Percentiles rank a stretch among this genome's conserved stretches.
phyloP scores from a whole-genome alignment of 306 rosid genomes.

The Citrullus colocynthis region DNA sequence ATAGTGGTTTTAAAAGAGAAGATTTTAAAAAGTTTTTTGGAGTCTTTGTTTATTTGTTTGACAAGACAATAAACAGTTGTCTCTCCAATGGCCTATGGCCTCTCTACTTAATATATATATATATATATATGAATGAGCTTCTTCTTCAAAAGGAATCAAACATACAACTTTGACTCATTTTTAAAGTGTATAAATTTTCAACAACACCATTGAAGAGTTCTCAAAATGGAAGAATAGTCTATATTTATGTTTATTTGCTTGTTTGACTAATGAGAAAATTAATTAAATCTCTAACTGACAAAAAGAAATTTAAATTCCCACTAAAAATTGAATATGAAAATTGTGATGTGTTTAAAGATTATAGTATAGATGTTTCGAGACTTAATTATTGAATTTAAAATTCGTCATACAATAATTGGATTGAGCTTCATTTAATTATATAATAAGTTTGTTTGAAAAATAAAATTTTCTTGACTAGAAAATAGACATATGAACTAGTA shows the following conservation, averaged over 20 bases:
- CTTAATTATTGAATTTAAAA: no score
- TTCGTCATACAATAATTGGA: not conserved
- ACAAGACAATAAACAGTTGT: not conserved
- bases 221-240: not conserved
- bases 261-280: not conserved
- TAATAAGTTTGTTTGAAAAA: no score
- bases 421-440: not conserved
- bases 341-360: not conserved
- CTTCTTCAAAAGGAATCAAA: not conserved
- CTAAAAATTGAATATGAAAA: no score
- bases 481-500: not conserved
- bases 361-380: no score
- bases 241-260: not conserved
- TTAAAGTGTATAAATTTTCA: not conserved
- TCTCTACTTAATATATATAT: not conserved
- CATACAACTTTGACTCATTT: not conserved
- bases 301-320: no score
- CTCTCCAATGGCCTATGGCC: not conserved
- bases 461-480: no score
- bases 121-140: not conserved
- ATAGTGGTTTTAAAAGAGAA: conserved; percentile 5
- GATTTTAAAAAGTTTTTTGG: not conserved
- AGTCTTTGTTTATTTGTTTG: conserved; percentile 8
- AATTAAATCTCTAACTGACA: not conserved
- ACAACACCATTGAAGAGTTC: not conserved